A percentile compares a stretch with the other conserved stretches of the same genome.
Evolutionary conservation across 2,329 filamentous ascomycete genomes (phyloP).

Genomic region (Trichoderma gracile): DNA sequence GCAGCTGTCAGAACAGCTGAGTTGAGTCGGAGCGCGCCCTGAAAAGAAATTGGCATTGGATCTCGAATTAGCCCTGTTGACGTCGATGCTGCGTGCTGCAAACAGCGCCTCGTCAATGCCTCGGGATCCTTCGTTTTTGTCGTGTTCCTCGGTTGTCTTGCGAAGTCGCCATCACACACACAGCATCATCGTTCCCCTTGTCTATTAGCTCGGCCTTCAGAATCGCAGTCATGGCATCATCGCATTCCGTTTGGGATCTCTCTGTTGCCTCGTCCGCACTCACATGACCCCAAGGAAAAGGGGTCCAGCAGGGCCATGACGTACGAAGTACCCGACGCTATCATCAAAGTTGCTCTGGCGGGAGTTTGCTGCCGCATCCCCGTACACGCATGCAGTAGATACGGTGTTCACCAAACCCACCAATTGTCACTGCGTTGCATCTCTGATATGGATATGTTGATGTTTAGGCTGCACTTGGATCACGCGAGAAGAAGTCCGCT

Average conservation of each 20-base stretch:
- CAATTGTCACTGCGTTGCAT: background rate
- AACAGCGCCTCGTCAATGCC: background rate
- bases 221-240: background rate
- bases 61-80: background rate
- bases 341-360: too few species aligned
- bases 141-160: background rate
- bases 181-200: background rate
- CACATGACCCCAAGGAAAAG: background rate
- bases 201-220: background rate
- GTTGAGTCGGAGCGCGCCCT: too few species aligned
- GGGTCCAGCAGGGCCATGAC: conserved; percentile 3
- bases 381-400: background rate
- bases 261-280: background rate
- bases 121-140: background rate
- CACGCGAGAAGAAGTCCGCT: background rate
- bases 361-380: background rate
- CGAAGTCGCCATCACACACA: too few species aligned
- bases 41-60: background rate
- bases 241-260: background rate
- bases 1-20: background rate
- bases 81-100: background rate
- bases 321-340: background rate
- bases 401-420: background rate
- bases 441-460: background rate
- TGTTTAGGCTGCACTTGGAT: conserved; percentile 12